phyloP scores from a whole-genome alignment of 2,329 filamentous ascomycete genomes.

The Acrodontium crateriforme region DNA sequence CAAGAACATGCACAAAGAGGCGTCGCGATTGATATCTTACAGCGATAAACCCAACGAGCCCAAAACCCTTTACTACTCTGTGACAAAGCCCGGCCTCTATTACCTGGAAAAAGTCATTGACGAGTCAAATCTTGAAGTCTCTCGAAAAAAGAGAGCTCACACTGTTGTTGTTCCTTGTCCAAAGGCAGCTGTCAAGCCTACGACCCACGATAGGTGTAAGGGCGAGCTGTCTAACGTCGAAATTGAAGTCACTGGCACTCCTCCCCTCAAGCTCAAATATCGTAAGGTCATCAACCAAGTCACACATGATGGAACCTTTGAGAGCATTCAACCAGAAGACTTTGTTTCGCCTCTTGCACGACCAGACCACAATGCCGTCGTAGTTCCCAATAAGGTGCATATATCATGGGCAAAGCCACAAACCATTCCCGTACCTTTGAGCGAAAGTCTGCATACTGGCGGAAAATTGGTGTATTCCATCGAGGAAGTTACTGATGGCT shows the following conservation, averaged over 20 bases:
- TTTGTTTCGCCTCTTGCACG: slow-evolving; percentile 64
- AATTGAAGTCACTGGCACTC: slow-evolving; percentile 73
- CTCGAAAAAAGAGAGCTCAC: slow-evolving; percentile 50
- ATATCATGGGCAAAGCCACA: slow-evolving; percentile 69
- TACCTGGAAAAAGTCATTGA: slow-evolving; percentile 74
- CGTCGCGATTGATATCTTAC: slow-evolving; percentile 42
- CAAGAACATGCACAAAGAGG: slow-evolving; percentile 58
- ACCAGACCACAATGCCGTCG: slow-evolving; percentile 39
- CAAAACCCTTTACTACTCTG: slow-evolving; percentile 48
- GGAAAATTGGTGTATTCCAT: slow-evolving; percentile 84
- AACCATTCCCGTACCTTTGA: slow-evolving; percentile 66
- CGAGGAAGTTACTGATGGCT: slow-evolving; percentile 81
- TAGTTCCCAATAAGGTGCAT: slow-evolving; percentile 47
- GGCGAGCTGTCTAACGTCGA: slow-evolving; percentile 78
- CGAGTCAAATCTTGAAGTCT: slow-evolving; percentile 71
- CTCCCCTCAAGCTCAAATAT: slow-evolving; percentile 85
- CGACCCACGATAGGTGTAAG: slow-evolving; percentile 58
- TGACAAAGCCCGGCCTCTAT: slow-evolving; percentile 84
- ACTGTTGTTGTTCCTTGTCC: slow-evolving; percentile 81
- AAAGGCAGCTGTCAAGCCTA: slow-evolving; percentile 55
- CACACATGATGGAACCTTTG: slow-evolving; percentile 74
- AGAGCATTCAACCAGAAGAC: slow-evolving; percentile 84
- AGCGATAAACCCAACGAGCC: slow-evolving; percentile 27
- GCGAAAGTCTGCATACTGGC: slow-evolving; percentile 69
- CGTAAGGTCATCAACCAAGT: slow-evolving; percentile 74